A percentile compares a stretch with the other conserved stretches of the same genome.
These are phyloP conservation scores for Micromonas commoda DNA, from an alignment of 139 green algal species.

Conservation along the genomic window DNA sequence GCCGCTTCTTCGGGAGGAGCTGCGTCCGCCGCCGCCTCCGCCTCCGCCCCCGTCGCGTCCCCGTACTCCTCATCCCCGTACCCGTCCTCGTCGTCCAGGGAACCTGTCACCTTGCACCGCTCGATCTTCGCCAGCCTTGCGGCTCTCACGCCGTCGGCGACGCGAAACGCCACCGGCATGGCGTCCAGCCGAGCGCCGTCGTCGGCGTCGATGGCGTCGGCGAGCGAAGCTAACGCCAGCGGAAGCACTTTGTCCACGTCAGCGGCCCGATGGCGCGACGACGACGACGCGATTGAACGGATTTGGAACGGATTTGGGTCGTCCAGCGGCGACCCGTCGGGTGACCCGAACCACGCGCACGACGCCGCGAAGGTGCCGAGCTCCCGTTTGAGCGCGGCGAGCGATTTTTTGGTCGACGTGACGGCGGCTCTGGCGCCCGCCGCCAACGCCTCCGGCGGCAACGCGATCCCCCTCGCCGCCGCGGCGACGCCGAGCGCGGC, in stretches of 20 bases:
- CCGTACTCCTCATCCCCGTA: no score
- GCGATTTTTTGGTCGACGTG: background rate
- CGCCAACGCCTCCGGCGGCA: background rate
- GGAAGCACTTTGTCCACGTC: no score
- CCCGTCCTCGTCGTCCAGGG: no score
- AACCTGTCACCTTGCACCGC: no score
- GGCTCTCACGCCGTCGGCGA: background rate
- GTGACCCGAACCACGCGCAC: background rate
- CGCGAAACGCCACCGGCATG: background rate
- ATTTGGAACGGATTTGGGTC: background rate
- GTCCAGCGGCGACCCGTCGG: background rate
- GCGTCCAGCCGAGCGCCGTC: no score
- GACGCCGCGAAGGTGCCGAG: background rate
- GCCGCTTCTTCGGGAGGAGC: no score
- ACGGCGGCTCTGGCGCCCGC: background rate
- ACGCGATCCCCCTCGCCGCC: background rate
- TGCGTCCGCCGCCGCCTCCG: no score
- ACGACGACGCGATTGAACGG: no score
- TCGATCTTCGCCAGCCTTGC: background rate
- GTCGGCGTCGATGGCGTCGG: no score
- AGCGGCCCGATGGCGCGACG: no score
- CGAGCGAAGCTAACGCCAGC: no score
- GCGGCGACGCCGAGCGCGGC: slow-evolving; percentile 7
- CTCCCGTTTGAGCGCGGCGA: background rate
- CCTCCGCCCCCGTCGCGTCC: background rate